Percentiles rank a stretch among this genome's conserved stretches.
These are phyloP conservation scores for Kuraishia molischiana DNA, from an alignment of 805 yeast genomes.

Conservation along the genomic window DNA sequence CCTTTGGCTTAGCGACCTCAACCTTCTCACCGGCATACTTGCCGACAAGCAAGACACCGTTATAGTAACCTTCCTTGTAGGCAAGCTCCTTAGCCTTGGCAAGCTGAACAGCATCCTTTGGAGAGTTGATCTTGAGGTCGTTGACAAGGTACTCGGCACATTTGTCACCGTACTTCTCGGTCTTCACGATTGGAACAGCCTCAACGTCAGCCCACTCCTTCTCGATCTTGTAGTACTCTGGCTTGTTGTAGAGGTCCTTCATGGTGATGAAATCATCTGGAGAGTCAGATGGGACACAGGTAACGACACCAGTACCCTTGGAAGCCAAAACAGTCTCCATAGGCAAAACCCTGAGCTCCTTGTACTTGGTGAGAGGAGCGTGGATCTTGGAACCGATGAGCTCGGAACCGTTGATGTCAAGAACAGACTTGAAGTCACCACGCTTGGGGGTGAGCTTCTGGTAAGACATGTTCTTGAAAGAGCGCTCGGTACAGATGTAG, in stretches of 20 bases:
- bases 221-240: slow-evolving; percentile 81
- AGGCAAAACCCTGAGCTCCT: slow-evolving; percentile 76
- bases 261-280: slow-evolving; percentile 94
- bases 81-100: slow-evolving; percentile 92
- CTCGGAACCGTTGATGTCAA: slow-evolving; percentile 54
- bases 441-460: slow-evolving; percentile 88
- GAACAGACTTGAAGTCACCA: slow-evolving; percentile 60
- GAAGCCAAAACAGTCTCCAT: slow-evolving; percentile 94
- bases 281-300: slow-evolving; percentile 98
- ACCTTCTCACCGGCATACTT: slow-evolving; percentile 82
- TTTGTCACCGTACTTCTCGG: slow-evolving; percentile 80
- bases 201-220: slow-evolving; percentile 79
- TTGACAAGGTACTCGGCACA: slow-evolving; percentile 81
- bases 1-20: slow-evolving; percentile 83
- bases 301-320: slow-evolving; percentile 98
- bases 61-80: slow-evolving; percentile 93
- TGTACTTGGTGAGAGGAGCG: slow-evolving; percentile 72
- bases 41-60: slow-evolving; percentile 76
- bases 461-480: slow-evolving; percentile 94
- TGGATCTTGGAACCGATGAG: slow-evolving; percentile 80
- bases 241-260: slow-evolving; percentile 74
- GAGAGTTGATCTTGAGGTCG: slow-evolving; percentile 85
- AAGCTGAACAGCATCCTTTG: slow-evolving; percentile 80
- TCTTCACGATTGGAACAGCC: slow-evolving; percentile 61
- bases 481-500: slow-evolving; percentile 85